Conservation (phyloP, 2,329 filamentous ascomycete species). For the Cladophialophora immunda region DNA sequence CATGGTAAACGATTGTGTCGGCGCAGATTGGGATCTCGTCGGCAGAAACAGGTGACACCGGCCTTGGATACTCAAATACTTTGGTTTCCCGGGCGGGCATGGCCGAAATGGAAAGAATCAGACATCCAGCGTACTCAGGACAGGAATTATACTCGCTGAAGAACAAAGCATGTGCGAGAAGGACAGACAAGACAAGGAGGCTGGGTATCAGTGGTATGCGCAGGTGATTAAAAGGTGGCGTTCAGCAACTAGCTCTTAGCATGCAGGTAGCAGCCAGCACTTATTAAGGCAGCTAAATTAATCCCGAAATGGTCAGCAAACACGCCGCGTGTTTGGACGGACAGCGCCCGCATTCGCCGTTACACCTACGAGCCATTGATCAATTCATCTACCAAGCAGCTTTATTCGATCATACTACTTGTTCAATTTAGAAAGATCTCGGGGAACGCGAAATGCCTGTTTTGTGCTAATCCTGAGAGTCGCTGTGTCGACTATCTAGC, state of each 20-base stretch:
- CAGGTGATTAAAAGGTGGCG: neutral
- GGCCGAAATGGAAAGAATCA: neutral
- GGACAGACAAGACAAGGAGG: no score
- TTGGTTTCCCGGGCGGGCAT: constrained; percentile 28
- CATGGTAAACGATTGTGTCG: constrained; percentile 36
- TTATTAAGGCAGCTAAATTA: neutral
- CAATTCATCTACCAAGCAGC: no score
- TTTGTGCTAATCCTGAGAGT: constrained; percentile 1
- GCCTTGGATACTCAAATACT: constrained; percentile 37
- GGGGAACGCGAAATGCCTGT: no score
- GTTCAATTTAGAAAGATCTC: no score
- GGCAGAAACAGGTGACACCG: constrained; percentile 34
- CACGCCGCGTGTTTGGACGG: neutral
- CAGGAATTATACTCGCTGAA: neutral
- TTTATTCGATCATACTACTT: no score
- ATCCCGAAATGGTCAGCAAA: neutral
- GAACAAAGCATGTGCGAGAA: neutral
- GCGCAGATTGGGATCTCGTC: constrained; percentile 35
- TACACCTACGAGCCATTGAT: no score
- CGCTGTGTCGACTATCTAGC: neutral
- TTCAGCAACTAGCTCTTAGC: neutral
- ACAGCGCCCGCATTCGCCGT: neutral
- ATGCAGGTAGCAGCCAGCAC: no score
- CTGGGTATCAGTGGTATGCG: neutral
- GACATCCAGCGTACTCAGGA: neutral